Evolutionary conservation across 1,284 basidiomycete genomes (phyloP), one percentile per base, ranked within the genome.

Genomic region (Tilletia walkeri): DNA sequence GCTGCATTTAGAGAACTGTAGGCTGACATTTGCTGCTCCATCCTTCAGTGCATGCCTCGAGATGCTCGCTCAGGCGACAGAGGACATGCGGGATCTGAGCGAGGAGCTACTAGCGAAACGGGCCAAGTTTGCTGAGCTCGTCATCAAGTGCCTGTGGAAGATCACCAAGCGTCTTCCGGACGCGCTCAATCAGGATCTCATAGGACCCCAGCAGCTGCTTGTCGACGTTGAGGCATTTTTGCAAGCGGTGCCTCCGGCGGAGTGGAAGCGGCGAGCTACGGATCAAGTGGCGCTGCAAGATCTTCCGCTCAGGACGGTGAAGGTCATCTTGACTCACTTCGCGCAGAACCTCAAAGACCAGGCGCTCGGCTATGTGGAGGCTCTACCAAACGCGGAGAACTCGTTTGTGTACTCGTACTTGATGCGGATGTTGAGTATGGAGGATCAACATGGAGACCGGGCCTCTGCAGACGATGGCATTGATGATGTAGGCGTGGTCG

Each of bases 91-190:
- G 89, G 16, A 87, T 84, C 73, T 85, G 3, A 70, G 75, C 1
- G 84, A 77, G 6, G 75, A 71, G 4, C 78, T 82, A 54, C 73
- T 85, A 18, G 73, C 78, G 9, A 82, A 81, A 38, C 79, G 84
- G 0, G 89, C 93, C 0, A 93, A 92, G 80, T 94, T 98, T 65
- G 94, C 95, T 6, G 96, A 99, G 84, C 88, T 99, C 41, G 92
- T 99, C 39, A 87, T 99, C 78, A 99, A 99, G 87, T 99, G 96
- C 84, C 89, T 99, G 45, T 99, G 96, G 96, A 99, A 99, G 85
- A 87, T 98, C 68, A 94, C 94, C 9, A 89, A 95, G 76, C 94
- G 93, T 75, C 92, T 98, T 63, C 94, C 94, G 16, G 91, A 94
- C 77, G 93, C 95, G 82, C 87, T 99, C 61, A 88, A 89, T 74